Evolutionary conservation across 768 basidiomycete genomes (phyloP), one percentile per base, ranked within the genome.

Genomic region (Lentinula raphanica): DNA sequence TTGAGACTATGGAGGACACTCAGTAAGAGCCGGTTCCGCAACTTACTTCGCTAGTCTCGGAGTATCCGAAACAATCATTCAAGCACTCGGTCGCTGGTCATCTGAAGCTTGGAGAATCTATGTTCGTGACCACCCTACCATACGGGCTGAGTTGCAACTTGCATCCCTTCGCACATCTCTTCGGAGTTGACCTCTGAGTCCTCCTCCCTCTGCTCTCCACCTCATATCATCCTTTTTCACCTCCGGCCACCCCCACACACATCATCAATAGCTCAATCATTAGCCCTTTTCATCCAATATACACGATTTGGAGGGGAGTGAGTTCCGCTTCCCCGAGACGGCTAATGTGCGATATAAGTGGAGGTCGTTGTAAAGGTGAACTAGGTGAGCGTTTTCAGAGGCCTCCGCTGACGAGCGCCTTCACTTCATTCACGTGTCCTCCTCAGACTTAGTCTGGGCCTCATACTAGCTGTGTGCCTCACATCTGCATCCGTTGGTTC

Each of bases 1-100:
- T 12, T 42, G 39, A 3, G 49, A 56, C 2, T 70, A 59, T 54
- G 65, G 69, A n/a, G 64, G 65, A 0, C 68, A 70, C 27, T 70
- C 66, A 8, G 28, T 59, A 27, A 48, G 66, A 1, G 67, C 63
- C 17, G 64, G 66, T 13, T 65, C 62, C 12, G 66, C 69, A 2
- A 71, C 69, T 3, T 69, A 62, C 36, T 68, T 65, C 49, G 67
- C 65, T 0, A 48, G 59, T 3, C 60, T 66, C 6, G 66, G 68
- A 4, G 17, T 71, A 5, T 55, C 60, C 19, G 63, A 67, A 51
- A 45, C 55, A 25, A 60, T 68, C 36, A 67, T 69, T 38, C 65
- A 65, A 53, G 62, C 67, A 11, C 31, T 69, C 12, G 61, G 68
- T 17, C 23, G 19, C 13, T 53, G 50, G 50, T 53, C 50, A 12